Base-by-base conservation (phyloP, 2,329 filamentous ascomycete genomes). In the Ascochyta lentis region DNA sequence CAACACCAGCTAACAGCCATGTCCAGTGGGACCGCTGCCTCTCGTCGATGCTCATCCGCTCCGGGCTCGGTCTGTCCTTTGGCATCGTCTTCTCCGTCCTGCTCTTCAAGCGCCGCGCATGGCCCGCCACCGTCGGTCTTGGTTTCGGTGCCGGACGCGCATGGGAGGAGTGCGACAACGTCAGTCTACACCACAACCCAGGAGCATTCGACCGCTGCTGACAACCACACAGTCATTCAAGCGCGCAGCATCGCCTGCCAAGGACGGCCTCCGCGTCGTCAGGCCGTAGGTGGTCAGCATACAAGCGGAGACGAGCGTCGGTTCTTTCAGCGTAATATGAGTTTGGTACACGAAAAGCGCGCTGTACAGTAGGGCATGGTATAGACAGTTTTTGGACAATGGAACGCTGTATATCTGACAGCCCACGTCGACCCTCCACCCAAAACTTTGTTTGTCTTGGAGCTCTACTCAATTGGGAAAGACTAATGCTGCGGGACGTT, bases 1-100 rank as follows among this genome's bases (percentile, higher is more conserved):
- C 24, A 44, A 45, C 40, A 24, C 26, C 13, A 49, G 60, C 65
- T 68, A 59, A 76, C 65, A 40, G 27, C 52, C 31, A 42, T 60
- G 61, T 43, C n/a, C 52, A 99, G 95, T 99, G 95, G 95, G 95
- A 99, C 78, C 94, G 91, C 81, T 97, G 95, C 80, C 88, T 99
- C 69, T 98, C 95, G 69, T 97, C 96, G 75, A 87, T 97, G 79
- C 87, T 99, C 76, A 96, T 99, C 84, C 93, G 96, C 80, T 98
- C 94, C 65, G 89, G 91, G 53, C 89, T 99, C 78, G 95, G 95
- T 73, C 90, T 98, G 76, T 92, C 90, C 68, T 99, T 99, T 81
- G 95, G 95, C 76, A 89, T 99, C 77, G 91, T 99, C 80, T 98
- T 99, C 84, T 98, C 95, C 59, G 93, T 99, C 59, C 89, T 99